Base-by-base conservation (phyloP, 768 basidiomycete species). In the Lactifluus subvellereus region DNA sequence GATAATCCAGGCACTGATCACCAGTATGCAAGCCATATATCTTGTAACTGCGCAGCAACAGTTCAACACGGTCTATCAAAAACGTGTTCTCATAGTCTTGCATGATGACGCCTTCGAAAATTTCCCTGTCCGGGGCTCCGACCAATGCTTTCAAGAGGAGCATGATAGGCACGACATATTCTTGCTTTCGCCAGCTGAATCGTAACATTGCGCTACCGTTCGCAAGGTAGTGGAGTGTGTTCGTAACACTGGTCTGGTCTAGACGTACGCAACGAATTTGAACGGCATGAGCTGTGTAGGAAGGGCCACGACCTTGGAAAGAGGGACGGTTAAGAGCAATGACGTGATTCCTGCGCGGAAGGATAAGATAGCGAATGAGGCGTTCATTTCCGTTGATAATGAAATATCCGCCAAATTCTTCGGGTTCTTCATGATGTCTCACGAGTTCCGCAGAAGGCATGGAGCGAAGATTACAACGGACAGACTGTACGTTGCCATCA, bases 371-470 rank as follows among this genome's bases (percentile, higher is more conserved):
- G 66, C 97, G 93, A 68, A 99, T 95, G 66, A 99, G 84, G 77
- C 94, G 93, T 77, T 99, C 97, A 76, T 98, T 98, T 65, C 97
- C 97, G 74, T 99, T 99, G 74, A 99, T 86, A 72, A 99, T 84
- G 72, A 99, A 99, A 76, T 99, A 98, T 33, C 96, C 97, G 57
- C 97, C 97, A 71, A 98, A 98, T 74, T 98, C 97, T 76, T 97
- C 94, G 1, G 97, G 87, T 71, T 99, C 97, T 80, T 99, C 97
- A 72, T 96, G 89, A 65, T 88, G 87, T 60, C 79, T 77, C 60
- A 98, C 93, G 50, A 99, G 86, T 51, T 93, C 88, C 9, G 88
- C 82, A 9, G 96, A 90, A 2, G 93, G 84, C 74, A 97, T 81
- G 38, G 81, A 81, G 50, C 87, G 86, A n/a, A 98, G 75, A 74